Conservation (phyloP, 345 rosid species). For the Eucalyptus microcorys region DNA sequence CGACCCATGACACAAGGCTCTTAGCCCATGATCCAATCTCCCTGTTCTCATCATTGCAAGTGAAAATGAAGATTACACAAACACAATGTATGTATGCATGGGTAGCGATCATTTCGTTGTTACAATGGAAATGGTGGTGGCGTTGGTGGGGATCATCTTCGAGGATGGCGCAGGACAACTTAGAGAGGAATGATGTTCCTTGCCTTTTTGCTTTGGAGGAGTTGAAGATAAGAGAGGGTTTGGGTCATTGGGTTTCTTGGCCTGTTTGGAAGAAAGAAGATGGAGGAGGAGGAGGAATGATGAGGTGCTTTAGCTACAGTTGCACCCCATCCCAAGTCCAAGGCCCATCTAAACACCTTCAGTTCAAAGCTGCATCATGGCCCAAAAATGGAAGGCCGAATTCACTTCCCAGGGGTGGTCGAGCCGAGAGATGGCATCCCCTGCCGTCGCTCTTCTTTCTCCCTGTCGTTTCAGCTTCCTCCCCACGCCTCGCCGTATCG, state of each 20-base stretch:
- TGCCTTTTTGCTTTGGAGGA: not conserved
- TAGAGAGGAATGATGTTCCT: not conserved
- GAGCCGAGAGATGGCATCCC: not conserved
- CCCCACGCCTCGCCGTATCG: not conserved
- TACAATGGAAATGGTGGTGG: not conserved
- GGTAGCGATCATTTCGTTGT: not conserved
- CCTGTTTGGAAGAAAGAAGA: not conserved
- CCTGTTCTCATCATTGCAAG: not conserved
- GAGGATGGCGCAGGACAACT: not conserved
- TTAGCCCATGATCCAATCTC: not conserved
- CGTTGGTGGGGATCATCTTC: not conserved
- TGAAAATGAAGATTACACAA: not conserved
- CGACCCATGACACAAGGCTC: rapidly evolving
- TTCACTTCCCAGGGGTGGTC: not conserved
- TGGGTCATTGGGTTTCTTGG: not conserved
- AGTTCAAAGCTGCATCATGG: not conserved
- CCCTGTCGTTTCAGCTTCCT: not conserved
- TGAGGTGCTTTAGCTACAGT: not conserved
- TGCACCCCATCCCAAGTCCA: not conserved
- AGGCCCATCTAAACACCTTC: not conserved
- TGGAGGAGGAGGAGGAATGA: not conserved
- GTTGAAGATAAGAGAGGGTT: not conserved
- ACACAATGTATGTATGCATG: not conserved
- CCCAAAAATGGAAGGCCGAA: not conserved
- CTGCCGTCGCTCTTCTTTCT: not conserved